Base-by-base conservation (phyloP, 2,329 filamentous ascomycete genomes). In the Microsporum canis region DNA sequence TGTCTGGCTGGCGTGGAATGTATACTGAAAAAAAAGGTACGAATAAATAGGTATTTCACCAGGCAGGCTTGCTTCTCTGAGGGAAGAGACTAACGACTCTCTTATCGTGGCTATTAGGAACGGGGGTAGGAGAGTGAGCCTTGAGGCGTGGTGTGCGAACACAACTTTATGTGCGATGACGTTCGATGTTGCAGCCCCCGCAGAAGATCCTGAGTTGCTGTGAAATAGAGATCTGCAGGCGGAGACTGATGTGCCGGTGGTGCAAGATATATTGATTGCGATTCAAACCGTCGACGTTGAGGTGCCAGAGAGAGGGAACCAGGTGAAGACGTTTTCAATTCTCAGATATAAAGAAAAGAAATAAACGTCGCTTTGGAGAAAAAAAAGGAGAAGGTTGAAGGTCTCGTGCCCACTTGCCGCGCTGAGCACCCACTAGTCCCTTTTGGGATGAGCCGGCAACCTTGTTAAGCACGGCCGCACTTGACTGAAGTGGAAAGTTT, bases 401-500 rank as follows among this genome's bases (percentile, higher is more conserved):
- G 71, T 72, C 71, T 72, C 71, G 71, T 72, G 71, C 70, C 65
- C 65, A 62, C 62, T 62, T 62, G 53, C 70, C 38, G 38, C 65
- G 68, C 65, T 62, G 67, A 57, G 68, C 68, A 65, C 43, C 10
- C 14, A 23, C 43, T 55, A 55, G 51, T 34, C 51, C 51, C 5
- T 12, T 55, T 55, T 34, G 4, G 51, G 51, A 55, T 8, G 23
- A n/a, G n/a, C 51, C 51, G 29, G 31, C 39, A 17, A 17, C 31
- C 31, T 55, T 17, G 51, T 34, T 33, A 5, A 6, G 23, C 49
- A 34, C 43, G 31, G 49, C 49, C 31, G 31, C 23, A 33, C 43
- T 53, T 5, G 17, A 12, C 49, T 12, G 8, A 53, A 53, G 10
- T 12, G 49, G 49, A 12, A 34, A 5, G 49, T 31, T 53, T 53